These are phyloP conservation scores for Psilocybe cyanescens DNA, from an alignment of 768 basidiomycete species.

Conservation along the genomic window DNA sequence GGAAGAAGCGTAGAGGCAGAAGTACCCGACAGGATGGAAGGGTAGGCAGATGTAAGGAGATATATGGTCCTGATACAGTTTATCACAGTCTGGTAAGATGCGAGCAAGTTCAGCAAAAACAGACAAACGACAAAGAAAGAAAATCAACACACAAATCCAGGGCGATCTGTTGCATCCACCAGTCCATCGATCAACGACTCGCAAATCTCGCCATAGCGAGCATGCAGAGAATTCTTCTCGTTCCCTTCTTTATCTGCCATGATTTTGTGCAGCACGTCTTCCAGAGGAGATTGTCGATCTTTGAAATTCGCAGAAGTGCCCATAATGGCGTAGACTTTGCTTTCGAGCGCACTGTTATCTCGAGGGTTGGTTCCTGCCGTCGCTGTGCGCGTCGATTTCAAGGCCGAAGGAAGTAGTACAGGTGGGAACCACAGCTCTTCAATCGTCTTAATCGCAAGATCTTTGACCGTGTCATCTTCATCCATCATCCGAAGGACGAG, in stretches of 20 bases:
- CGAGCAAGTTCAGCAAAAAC: conserved; percentile 1
- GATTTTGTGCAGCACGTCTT: conserved; percentile 84
- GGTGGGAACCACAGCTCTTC: conserved; percentile 90
- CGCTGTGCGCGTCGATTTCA: conserved; percentile 38
- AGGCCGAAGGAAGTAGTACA: conserved; percentile 31
- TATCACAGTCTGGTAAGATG: conserved; percentile 63
- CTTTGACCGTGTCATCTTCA: conserved; percentile 95
- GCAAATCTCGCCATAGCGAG: conserved; percentile 80
- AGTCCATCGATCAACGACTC: conserved; percentile 86
- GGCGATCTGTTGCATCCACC: conserved; percentile 82
- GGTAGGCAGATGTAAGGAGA: conserved; percentile 81
- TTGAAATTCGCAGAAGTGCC: conserved; percentile 81
- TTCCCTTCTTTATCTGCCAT: conserved; percentile 70
- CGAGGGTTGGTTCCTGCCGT: conserved; percentile 32
- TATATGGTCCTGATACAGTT: conserved; percentile 88
- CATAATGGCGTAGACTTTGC: conserved; percentile 84
- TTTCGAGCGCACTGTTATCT: conserved; percentile 59
- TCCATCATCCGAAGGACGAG: conserved; percentile 87
- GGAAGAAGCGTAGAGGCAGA: conserved; percentile 88
- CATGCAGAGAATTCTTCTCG: conserved; percentile 57
- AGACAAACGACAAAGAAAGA: not conserved
- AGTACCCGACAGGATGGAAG: conserved; percentile 78
- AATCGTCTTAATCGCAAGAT: conserved; percentile 86
- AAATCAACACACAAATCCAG: conserved; percentile 64
- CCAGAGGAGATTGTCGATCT: conserved; percentile 83